Evolutionary conservation across 371 early-diverging fungal genomes (phyloP).

Genomic region (Umbelopsis sp.): DNA sequence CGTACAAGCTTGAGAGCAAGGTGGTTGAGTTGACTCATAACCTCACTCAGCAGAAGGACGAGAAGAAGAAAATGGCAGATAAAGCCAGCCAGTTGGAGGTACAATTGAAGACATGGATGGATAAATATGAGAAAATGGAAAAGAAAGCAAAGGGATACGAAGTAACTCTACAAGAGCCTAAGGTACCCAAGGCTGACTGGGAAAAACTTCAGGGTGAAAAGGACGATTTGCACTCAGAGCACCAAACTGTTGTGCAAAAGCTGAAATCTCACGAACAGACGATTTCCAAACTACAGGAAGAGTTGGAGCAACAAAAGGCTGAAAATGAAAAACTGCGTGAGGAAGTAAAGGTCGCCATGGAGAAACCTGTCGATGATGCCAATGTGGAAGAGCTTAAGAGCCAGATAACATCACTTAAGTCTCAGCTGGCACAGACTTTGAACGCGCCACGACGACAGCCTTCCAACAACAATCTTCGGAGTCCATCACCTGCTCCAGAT

Average conservation of each 20-base stretch:
- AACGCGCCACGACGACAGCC: slow-evolving; percentile 46
- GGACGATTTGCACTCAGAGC: slow-evolving; percentile 37
- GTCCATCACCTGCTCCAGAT: slow-evolving; percentile 35
- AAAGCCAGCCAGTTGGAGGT: slow-evolving; percentile 65
- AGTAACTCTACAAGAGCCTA: slow-evolving; percentile 51
- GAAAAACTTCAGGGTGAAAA: slow-evolving; percentile 55
- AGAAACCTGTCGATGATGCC: slow-evolving; percentile 27
- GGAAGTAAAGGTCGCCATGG: slow-evolving; percentile 20
- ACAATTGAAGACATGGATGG: slow-evolving; percentile 72
- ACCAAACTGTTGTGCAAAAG: slow-evolving; percentile 49
- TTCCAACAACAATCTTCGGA: slow-evolving; percentile 37
- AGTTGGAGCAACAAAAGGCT: slow-evolving; percentile 67
- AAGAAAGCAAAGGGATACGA: slow-evolving; percentile 56
- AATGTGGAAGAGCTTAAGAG: slow-evolving; percentile 53
- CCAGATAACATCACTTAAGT: slow-evolving; percentile 56
- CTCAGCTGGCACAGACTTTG: slow-evolving; percentile 50
- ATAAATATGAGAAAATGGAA: slow-evolving; percentile 66
- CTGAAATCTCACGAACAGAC: slow-evolving; percentile 65
- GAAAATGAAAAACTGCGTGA: slow-evolving; percentile 73
- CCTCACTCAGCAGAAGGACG: slow-evolving; percentile 74
- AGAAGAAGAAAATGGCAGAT: slow-evolving; percentile 63
- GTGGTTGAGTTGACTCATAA: slow-evolving; percentile 89
- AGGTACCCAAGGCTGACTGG: slow-evolving; percentile 55
- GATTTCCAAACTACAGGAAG: slow-evolving; percentile 60
- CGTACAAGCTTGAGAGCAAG: slow-evolving; percentile 92